Evolutionary conservation across 1,139 yeast genomes (phyloP).

Genomic region (Chernovozyma aurita): DNA sequence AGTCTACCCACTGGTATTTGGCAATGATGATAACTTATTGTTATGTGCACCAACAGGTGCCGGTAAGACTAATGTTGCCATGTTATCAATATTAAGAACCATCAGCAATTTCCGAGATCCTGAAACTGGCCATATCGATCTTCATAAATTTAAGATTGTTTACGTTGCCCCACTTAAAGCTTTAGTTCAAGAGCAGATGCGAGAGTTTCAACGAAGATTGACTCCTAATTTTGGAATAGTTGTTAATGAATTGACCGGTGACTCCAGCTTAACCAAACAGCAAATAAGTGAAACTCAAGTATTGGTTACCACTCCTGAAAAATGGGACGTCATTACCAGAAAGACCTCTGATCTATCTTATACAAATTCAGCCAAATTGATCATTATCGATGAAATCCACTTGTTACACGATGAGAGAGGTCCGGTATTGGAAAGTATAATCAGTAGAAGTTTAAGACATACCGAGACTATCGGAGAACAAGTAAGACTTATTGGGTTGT

Average conservation of each 20-base stretch:
- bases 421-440: conserved; percentile 86
- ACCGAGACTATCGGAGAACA: conserved; percentile 37
- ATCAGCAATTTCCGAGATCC: conserved; percentile 50
- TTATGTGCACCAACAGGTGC: conserved; percentile 99
- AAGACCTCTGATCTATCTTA: conserved; percentile 64
- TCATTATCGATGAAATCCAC: conserved; percentile 94
- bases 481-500: conserved; percentile 76
- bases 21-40: conserved; percentile 64
- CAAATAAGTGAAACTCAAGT: conserved; percentile 80
- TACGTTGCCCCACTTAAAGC: conserved; percentile 95
- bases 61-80: conserved; percentile 95
- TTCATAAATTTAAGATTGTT: conserved; percentile 68
- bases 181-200: conserved; percentile 89
- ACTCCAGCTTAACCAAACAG: conserved; percentile 68
- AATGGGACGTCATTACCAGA: conserved; percentile 95
- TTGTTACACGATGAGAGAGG: conserved; percentile 93
- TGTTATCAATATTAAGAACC: conserved; percentile 67
- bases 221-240: conserved; percentile 57
- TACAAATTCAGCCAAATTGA: conserved; percentile 57
- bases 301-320: conserved; percentile 90
- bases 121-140: conserved; percentile 44
- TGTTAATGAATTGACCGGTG: conserved; percentile 91
- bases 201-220: conserved; percentile 75
- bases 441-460: conserved; percentile 64
- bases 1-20: conserved; percentile 74